phyloP scores from a whole-genome alignment of 768 basidiomycete genomes.

The Trametes cubensis region DNA sequence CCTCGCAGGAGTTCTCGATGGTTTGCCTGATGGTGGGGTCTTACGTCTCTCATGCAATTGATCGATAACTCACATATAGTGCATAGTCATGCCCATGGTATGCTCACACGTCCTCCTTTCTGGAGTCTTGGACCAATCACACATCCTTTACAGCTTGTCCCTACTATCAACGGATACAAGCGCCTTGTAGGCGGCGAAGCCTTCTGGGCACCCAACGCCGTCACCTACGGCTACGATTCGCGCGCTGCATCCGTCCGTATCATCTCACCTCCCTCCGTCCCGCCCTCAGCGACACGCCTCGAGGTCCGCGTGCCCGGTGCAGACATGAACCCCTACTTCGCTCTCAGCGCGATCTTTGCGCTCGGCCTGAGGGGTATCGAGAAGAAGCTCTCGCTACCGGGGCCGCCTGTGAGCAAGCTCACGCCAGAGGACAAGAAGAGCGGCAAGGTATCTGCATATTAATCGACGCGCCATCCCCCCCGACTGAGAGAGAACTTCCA shows the following conservation, averaged over 20 bases:
- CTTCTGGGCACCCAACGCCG: constrained; percentile 92
- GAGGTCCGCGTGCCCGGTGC: constrained; percentile 96
- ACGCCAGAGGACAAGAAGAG: constrained; percentile 57
- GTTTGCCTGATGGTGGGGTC: constrained; percentile 80
- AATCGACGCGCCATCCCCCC: not conserved
- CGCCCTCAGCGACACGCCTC: constrained; percentile 79
- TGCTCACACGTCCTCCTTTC: constrained; percentile 24
- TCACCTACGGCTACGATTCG: constrained; percentile 96
- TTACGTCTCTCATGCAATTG: not conserved
- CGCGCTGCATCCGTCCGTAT: constrained; percentile 91
- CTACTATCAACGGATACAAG: constrained; percentile 96
- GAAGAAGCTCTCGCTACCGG: constrained; percentile 67
- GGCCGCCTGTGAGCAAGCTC: constrained; percentile 68
- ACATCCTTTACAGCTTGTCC: constrained; percentile 58
- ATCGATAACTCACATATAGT: not conserved
- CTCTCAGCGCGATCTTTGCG: constrained; percentile 84
- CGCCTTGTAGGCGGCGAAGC: constrained; percentile 91
- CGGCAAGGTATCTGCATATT: constrained; percentile 47
- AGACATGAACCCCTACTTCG: constrained; percentile 94
- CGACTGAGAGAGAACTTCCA: constrained; percentile 17
- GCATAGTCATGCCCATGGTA: constrained; percentile 77
- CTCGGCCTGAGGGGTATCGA: constrained; percentile 88
- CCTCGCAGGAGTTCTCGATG: constrained; percentile 90
- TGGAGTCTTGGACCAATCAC: not conserved
- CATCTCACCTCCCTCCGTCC: constrained; percentile 88